phyloP scores from a whole-genome alignment of 805 yeast genomes.

The Maudiozyma saulgeensis region DNA sequence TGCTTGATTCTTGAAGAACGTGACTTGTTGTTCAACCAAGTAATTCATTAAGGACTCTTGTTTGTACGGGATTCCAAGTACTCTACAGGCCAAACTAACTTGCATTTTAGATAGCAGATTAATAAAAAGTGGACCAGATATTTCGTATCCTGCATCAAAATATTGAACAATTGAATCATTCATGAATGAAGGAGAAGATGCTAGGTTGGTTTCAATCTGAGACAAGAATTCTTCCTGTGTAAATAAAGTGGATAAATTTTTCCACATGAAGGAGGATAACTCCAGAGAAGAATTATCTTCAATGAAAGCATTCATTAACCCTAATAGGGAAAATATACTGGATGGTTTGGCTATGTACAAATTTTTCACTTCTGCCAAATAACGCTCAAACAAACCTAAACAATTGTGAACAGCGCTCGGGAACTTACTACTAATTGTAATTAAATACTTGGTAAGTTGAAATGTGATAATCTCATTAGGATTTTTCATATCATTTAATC shows the following conservation, averaged over 20 bases:
- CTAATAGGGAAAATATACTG: constrained; percentile 30
- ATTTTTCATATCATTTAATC: constrained; percentile 27
- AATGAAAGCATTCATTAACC: constrained; percentile 30
- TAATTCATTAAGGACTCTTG: constrained; percentile 4
- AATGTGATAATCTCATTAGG: constrained; percentile 34
- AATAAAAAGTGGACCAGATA: constrained; percentile 19
- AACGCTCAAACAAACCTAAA: constrained; percentile 16
- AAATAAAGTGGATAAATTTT: constrained; percentile 8
- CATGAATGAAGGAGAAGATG: constrained; percentile 12
- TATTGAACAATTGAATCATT: constrained; percentile 26
- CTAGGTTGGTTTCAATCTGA: constrained; percentile 12
- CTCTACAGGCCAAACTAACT: constrained; percentile 8
- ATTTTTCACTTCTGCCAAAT: constrained; percentile 14
- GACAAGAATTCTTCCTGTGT: constrained; percentile 11
- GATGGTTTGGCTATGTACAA: constrained; percentile 9
- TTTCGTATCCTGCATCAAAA: constrained; percentile 21
- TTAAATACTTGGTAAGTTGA: constrained; percentile 27
- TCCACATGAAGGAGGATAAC: constrained; percentile 14
- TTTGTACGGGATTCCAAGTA: constrained; percentile 7
- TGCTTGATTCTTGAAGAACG: constrained; percentile 14
- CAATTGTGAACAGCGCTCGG: constrained; percentile 20
- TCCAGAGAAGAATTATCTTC: constrained; percentile 8
- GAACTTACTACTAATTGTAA: constrained; percentile 19
- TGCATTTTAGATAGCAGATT: constrained; percentile 18
- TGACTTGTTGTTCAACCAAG: constrained; percentile 6